Evolutionary conservation across 2,329 filamentous ascomycete species (phyloP).

Genomic region (Colletotrichum somersetense): DNA sequence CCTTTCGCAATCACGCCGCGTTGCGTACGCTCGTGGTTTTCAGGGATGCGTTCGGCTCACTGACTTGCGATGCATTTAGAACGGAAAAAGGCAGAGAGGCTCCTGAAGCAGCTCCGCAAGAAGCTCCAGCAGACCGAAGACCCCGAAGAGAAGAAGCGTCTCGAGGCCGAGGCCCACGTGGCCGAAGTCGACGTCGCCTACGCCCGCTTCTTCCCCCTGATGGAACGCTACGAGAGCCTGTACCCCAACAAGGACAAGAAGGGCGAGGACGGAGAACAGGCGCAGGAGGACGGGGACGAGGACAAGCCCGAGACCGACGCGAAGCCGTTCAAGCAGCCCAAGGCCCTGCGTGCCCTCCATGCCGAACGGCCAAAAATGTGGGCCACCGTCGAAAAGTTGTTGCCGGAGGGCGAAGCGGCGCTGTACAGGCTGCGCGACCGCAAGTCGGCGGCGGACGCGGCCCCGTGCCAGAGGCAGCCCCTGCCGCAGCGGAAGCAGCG

Average conservation of each 20-base stretch:
- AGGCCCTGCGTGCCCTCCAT: slow-evolving; percentile 54
- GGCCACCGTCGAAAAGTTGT: slow-evolving; percentile 73
- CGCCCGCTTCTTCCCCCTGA: slow-evolving; percentile 77
- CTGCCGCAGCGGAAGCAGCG: slow-evolving; percentile 43
- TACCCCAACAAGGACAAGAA: slow-evolving; percentile 58
- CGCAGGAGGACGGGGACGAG: slow-evolving; percentile 54
- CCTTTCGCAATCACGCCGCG: background rate
- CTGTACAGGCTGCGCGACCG: slow-evolving; percentile 70
- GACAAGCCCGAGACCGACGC: slow-evolving; percentile 53
- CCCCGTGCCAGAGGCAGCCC: slow-evolving; percentile 24
- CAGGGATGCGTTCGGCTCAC: background rate
- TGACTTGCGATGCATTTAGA: slow-evolving; percentile 58
- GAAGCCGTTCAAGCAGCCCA: slow-evolving; percentile 56
- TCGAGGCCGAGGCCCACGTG: slow-evolving; percentile 72
- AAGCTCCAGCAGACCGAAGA: slow-evolving; percentile 66
- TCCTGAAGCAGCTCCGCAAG: slow-evolving; percentile 74
- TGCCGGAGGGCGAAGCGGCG: slow-evolving; percentile 65
- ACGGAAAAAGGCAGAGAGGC: slow-evolving; percentile 77
- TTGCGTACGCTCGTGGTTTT: background rate
- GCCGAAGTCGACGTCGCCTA: slow-evolving; percentile 83
- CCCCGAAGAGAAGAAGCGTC: slow-evolving; percentile 61
- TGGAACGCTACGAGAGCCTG: slow-evolving; percentile 77
- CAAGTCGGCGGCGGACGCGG: slow-evolving; percentile 48
- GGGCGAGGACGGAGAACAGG: slow-evolving; percentile 55
- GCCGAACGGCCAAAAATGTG: slow-evolving; percentile 72